phyloP scores from a whole-genome alignment of 176 grass and related monocot genomes.

The Poa pratensis region DNA sequence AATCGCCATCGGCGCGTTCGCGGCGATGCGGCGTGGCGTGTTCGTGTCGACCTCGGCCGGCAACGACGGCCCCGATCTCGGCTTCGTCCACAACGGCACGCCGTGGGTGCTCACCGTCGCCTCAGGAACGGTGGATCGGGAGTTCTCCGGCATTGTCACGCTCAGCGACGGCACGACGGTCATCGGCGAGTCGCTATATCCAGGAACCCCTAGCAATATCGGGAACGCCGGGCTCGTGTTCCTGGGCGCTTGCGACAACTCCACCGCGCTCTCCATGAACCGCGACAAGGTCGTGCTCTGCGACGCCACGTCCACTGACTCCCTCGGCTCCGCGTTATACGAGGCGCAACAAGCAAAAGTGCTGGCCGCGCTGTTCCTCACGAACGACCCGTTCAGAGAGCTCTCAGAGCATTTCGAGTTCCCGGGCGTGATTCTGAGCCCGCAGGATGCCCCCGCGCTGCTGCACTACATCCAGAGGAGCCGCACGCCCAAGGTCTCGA shows the following conservation, averaged over 20 bases:
- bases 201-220: conserved; percentile 34
- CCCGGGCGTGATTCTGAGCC: conserved; percentile 64
- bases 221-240: conserved; percentile 43
- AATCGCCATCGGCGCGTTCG: conserved; percentile 73
- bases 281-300: conserved; percentile 64
- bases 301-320: conserved; percentile 35
- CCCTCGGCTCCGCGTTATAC: conserved; percentile 21
- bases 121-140: conserved; percentile 50
- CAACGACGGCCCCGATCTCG: conserved; percentile 63
- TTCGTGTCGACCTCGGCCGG: conserved; percentile 78
- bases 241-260: conserved; percentile 58
- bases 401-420: conserved; percentile 47
- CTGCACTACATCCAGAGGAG: conserved; percentile 55
- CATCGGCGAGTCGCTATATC: conserved; percentile 61
- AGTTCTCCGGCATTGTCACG: conserved; percentile 48
- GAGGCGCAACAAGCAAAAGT: conserved; percentile 32
- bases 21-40: conserved; percentile 68
- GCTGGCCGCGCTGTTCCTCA: conserved; percentile 53
- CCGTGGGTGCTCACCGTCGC: conserved; percentile 76
- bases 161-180: conserved; percentile 55
- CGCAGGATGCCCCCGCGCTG: conserved; percentile 44
- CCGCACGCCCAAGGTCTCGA: conserved; percentile 44
- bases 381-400: conserved; percentile 43
- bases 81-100: conserved; percentile 67
- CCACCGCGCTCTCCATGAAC: conserved; percentile 36